A percentile compares a stretch with the other conserved stretches of the same genome.
phyloP scores from a whole-genome alignment of 2,329 filamentous ascomycete genomes.

The Fusarium metavorans region DNA sequence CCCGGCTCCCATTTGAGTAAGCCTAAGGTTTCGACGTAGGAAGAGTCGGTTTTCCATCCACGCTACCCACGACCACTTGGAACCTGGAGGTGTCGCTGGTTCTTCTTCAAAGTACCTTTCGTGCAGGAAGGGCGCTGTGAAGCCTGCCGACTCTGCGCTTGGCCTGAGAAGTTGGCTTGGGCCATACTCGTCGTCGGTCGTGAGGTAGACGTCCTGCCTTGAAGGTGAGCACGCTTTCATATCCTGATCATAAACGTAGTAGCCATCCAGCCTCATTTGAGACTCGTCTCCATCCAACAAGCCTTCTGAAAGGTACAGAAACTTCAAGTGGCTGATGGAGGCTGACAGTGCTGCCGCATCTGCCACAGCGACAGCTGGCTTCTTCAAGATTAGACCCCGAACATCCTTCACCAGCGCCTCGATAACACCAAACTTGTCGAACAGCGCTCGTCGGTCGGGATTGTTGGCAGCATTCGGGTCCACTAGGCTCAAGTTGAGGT shows the following conservation, averaged over 20 bases:
- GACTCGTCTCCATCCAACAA: background rate
- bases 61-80: constrained; percentile 15
- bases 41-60: constrained; percentile 28
- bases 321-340: constrained; percentile 25
- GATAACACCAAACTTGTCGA: constrained; percentile 28
- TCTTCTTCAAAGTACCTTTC: constrained; percentile 7
- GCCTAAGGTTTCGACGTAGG: constrained; percentile 11
- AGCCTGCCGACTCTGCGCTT: background rate
- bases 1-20: background rate
- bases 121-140: constrained; percentile 12
- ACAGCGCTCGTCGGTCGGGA: constrained; percentile 17
- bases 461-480: constrained; percentile 18
- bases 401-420: constrained; percentile 19
- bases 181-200: constrained; percentile 18
- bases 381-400: constrained; percentile 14
- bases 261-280: background rate
- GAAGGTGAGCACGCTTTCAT: background rate
- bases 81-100: constrained; percentile 11
- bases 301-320: constrained; percentile 33
- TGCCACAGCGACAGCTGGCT: background rate
- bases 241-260: constrained; percentile 13
- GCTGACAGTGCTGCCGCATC: background rate
- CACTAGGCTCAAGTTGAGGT: constrained; percentile 22
- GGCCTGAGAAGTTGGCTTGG: constrained; percentile 16
- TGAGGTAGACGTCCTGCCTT: constrained; percentile 23